Conservation (phyloP, 805 yeast species). For the Saccharomycopsis synnaedendra region DNA sequence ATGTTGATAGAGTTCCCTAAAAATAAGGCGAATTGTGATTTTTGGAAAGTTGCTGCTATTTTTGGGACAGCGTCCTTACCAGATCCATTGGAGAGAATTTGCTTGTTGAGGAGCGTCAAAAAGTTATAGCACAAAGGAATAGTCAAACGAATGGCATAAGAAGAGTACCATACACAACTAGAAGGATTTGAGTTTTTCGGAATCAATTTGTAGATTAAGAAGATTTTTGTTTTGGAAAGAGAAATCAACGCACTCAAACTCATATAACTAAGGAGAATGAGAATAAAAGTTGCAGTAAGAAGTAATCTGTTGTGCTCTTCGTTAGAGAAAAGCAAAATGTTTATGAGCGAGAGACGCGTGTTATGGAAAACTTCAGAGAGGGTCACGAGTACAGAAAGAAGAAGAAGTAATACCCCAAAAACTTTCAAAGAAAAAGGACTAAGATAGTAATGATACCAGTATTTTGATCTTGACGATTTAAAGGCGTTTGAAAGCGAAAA, state of each 20-base stretch:
- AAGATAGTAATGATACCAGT: slow-evolving; percentile 28
- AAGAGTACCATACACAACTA: slow-evolving; percentile 64
- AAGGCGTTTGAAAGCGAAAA: slow-evolving; percentile 16
- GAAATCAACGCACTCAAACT: slow-evolving; percentile 54
- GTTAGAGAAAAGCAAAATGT: slow-evolving; percentile 28
- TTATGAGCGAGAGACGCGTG: slow-evolving; percentile 50
- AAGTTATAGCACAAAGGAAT: slow-evolving; percentile 77
- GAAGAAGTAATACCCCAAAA: slow-evolving; percentile 30
- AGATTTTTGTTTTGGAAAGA: slow-evolving; percentile 54
- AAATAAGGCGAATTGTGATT: slow-evolving; percentile 54
- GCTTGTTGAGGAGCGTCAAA: slow-evolving; percentile 40
- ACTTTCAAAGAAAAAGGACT: slow-evolving; percentile 36
- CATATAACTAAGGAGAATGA: slow-evolving; percentile 51
- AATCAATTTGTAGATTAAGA: slow-evolving; percentile 68
- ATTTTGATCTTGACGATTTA: slow-evolving; percentile 32
- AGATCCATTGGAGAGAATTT: slow-evolving; percentile 4
- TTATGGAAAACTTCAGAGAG: slow-evolving; percentile 71
- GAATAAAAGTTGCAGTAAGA: slow-evolving; percentile 28
- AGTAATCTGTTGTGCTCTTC: slow-evolving; percentile 21
- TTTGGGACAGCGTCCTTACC: slow-evolving; percentile 6
- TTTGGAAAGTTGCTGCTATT: slow-evolving; percentile 7
- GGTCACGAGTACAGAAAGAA: slow-evolving; percentile 42
- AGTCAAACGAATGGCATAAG: slow-evolving; percentile 71
- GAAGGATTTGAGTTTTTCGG: slow-evolving; percentile 64
- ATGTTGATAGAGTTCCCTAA: slow-evolving; percentile 66